These are phyloP conservation scores for Eimeria tenella DNA, from an alignment of 169 alveolate genomes.

Conservation along the genomic window DNA sequence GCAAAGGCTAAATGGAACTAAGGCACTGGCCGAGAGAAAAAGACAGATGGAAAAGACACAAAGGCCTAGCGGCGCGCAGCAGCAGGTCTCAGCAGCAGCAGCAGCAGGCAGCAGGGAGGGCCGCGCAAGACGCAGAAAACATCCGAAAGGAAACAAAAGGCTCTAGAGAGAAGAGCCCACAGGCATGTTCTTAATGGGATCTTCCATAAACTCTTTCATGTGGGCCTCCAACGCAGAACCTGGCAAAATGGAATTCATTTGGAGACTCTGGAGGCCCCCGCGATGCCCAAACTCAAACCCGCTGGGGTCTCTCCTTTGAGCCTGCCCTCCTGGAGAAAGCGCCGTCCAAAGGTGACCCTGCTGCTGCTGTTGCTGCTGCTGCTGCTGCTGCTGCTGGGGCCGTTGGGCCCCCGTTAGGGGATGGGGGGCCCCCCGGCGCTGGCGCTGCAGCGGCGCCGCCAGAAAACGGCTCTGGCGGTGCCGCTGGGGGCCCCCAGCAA, in stretches of 20 bases:
- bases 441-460: neutral
- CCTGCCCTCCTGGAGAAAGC: neutral
- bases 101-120: slow-evolving; percentile 1
- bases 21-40: too few species aligned
- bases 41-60: too few species aligned
- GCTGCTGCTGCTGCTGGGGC: neutral
- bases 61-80: too few species aligned
- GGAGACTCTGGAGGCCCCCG: neutral
- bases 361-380: neutral
- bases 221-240: neutral
- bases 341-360: neutral
- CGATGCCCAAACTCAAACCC: neutral
- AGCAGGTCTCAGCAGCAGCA: slow-evolving; percentile 26
- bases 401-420: neutral
- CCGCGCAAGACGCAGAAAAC: neutral
- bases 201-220: neutral
- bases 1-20: too few species aligned
- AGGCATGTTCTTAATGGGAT: neutral
- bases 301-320: neutral
- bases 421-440: neutral
- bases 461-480: slow-evolving; percentile 1
- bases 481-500: slow-evolving; percentile 5
- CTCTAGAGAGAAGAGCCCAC: neutral
- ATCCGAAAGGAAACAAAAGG: neutral
- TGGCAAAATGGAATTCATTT: neutral